Conservation (phyloP, 2,329 filamentous ascomycete species). For the Paecilomyces dactylethromorphus region DNA sequence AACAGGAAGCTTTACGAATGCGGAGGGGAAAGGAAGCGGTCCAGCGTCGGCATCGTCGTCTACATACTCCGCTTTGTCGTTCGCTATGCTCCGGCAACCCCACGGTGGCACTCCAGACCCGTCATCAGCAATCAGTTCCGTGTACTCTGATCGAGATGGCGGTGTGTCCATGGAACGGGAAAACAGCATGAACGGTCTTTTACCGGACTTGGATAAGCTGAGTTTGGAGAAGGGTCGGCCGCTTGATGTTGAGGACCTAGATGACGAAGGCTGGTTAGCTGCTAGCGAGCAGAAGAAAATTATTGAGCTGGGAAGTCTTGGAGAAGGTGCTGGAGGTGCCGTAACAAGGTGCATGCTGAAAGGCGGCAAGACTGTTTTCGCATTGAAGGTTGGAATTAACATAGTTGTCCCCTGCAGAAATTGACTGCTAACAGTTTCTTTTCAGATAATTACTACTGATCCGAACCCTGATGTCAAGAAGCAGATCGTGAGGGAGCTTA, state of each 20-base stretch:
- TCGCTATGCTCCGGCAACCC: slow-evolving; percentile 62
- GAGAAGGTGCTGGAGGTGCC: slow-evolving; percentile 91
- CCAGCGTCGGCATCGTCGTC: slow-evolving; percentile 83
- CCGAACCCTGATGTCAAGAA: slow-evolving; percentile 97
- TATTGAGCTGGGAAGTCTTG: slow-evolving; percentile 78
- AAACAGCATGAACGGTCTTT: slow-evolving; percentile 67
- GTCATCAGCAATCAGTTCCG: slow-evolving; percentile 77
- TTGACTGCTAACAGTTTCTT: slow-evolving; percentile 11
- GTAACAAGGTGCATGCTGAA: slow-evolving; percentile 87
- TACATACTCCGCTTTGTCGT: slow-evolving; percentile 75
- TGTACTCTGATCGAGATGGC: slow-evolving; percentile 74
- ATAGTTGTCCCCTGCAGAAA: background rate
- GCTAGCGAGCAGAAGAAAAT: slow-evolving; percentile 86
- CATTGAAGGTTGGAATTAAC: slow-evolving; percentile 66
- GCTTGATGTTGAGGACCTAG: slow-evolving; percentile 86
- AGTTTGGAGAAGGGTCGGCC: slow-evolving; percentile 75
- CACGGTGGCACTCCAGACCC: slow-evolving; percentile 69
- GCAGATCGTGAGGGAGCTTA: slow-evolving; percentile 91
- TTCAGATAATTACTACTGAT: slow-evolving; percentile 92
- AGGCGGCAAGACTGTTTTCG: slow-evolving; percentile 90
- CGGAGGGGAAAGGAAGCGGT: slow-evolving; percentile 70
- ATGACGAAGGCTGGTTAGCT: slow-evolving; percentile 91
- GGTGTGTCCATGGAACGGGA: slow-evolving; percentile 75
- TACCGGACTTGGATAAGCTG: slow-evolving; percentile 72
- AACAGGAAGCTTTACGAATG: slow-evolving; percentile 73